Evolutionary conservation across 108 stramenopile species (phyloP).

Genomic region (Aurantiochytrium sp.): DNA sequence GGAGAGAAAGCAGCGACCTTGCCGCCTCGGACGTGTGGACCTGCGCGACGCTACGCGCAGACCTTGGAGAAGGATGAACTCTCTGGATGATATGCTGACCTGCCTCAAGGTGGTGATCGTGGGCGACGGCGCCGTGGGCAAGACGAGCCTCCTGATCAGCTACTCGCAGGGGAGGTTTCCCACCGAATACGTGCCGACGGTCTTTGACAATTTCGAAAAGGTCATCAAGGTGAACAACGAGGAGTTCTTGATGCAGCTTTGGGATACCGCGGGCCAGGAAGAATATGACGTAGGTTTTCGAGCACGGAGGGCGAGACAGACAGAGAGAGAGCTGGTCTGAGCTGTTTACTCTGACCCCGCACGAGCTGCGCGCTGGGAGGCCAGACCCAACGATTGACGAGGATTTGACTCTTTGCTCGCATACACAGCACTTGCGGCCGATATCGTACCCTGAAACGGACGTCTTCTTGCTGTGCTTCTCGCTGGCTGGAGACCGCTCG

Average conservation of each 20-base stretch:
- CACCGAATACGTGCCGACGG: conserved; percentile 65
- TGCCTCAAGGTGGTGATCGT: conserved; percentile 30
- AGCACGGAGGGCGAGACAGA: not conserved
- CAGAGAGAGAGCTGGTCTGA: too few species aligned
- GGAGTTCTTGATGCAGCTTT: conserved; percentile 58
- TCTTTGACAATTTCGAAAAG: conserved; percentile 43
- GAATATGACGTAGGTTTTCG: conserved; percentile 43
- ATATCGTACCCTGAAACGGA: conserved; percentile 64
- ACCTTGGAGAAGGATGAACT: too few species aligned
- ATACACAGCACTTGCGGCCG: conserved; percentile 51
- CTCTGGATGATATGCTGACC: too few species aligned
- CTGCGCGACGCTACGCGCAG: too few species aligned
- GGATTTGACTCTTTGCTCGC: too few species aligned
- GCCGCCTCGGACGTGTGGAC: too few species aligned
- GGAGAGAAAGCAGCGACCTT: too few species aligned
- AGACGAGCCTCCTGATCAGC: conserved; percentile 62
- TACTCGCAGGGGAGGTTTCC: conserved; percentile 65
- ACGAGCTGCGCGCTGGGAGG: too few species aligned
- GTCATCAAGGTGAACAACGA: conserved; percentile 28
- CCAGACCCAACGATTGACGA: too few species aligned
- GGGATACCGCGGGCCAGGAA: conserved; percentile 68
- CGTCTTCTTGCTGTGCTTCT: conserved; percentile 61
- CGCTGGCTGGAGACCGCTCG: conserved; percentile 43
- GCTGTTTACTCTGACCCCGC: too few species aligned
- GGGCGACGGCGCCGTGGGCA: conserved; percentile 59